Evolutionary conservation across 768 basidiomycete species (phyloP).

Genomic region (Hypholoma sublateritium): DNA sequence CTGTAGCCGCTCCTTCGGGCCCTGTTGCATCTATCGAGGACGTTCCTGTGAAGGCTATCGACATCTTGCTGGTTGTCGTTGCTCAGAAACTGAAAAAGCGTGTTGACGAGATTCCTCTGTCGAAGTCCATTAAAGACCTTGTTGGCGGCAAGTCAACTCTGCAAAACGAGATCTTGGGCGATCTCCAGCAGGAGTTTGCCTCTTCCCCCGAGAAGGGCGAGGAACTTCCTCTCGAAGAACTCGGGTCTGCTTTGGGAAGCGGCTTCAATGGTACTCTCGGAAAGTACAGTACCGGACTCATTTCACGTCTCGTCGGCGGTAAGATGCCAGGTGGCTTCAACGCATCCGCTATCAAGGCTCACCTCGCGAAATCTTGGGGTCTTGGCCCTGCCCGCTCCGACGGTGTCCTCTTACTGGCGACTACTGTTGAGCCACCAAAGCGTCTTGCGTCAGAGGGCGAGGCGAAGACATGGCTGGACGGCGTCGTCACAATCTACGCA

Average conservation of each 20-base stretch:
- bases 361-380: slow-evolving; percentile 94
- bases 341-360: slow-evolving; percentile 81
- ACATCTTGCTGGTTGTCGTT: slow-evolving; percentile 84
- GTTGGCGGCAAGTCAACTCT: slow-evolving; percentile 98
- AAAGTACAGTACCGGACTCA: slow-evolving; percentile 88
- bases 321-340: slow-evolving; percentile 99
- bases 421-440: slow-evolving; percentile 92
- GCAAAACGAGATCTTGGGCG: slow-evolving; percentile 98
- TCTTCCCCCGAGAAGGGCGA: slow-evolving; percentile 98
- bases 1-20: slow-evolving; percentile 51
- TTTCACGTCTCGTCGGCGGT: slow-evolving; percentile 88
- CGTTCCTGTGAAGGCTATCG: slow-evolving; percentile 86
- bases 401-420: slow-evolving; percentile 84
- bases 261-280: slow-evolving; percentile 88
- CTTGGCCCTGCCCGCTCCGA: slow-evolving; percentile 90
- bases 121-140: slow-evolving; percentile 97
- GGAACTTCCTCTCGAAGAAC: slow-evolving; percentile 93
- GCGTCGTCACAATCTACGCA: slow-evolving; percentile 81
- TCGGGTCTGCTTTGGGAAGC: slow-evolving; percentile 78
- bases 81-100: slow-evolving; percentile 99
- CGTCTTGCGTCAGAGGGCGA: slow-evolving; percentile 89
- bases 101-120: slow-evolving; percentile 82
- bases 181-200: slow-evolving; percentile 91
- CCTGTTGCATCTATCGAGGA: slow-evolving; percentile 82
- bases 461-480: slow-evolving; percentile 92